A percentile compares a stretch with the other conserved stretches of the same genome.
These are phyloP conservation scores for Tulasnella sp. DNA, from an alignment of 768 basidiomycete species.

Conservation along the genomic window DNA sequence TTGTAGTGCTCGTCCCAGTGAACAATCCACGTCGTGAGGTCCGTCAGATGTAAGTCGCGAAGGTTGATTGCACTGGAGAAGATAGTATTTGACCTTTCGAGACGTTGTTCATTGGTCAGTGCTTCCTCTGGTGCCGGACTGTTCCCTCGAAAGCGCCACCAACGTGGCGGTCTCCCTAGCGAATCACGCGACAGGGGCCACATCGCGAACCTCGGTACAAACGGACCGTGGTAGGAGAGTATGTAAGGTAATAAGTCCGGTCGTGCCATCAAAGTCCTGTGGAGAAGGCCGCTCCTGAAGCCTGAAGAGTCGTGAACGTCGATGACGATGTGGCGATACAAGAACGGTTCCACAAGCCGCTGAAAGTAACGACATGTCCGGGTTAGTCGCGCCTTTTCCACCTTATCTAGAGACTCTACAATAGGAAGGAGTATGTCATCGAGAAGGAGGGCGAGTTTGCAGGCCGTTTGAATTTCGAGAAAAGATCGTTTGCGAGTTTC, in stretches of 20 bases:
- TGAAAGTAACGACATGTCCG: background rate
- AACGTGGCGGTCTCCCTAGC: background rate
- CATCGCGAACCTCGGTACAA: too few relatives aligned
- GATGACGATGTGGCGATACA: background rate
- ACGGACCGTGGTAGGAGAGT: background rate
- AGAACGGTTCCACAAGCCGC: background rate
- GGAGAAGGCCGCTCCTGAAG: background rate
- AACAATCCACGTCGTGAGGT: too few relatives aligned
- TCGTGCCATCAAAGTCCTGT: background rate
- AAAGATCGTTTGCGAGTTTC: background rate
- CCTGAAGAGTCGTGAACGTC: background rate
- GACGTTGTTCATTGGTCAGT: background rate
- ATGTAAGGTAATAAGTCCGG: background rate
- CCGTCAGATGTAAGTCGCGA: background rate
- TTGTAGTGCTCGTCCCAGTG: too few relatives aligned
- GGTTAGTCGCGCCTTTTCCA: background rate
- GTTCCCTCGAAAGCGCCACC: background rate
- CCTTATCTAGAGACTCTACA: background rate
- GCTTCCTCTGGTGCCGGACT: background rate
- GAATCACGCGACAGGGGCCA: too few relatives aligned
- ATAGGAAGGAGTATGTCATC: background rate
- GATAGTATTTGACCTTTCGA: background rate
- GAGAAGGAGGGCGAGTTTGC: background rate
- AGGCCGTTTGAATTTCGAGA: background rate
- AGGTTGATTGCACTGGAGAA: background rate